Percentiles rank a stretch among this genome's conserved stretches.
Conservation (phyloP, 2,329 filamentous ascomycete species). For the Cephalotrichum gorgonifer region DNA sequence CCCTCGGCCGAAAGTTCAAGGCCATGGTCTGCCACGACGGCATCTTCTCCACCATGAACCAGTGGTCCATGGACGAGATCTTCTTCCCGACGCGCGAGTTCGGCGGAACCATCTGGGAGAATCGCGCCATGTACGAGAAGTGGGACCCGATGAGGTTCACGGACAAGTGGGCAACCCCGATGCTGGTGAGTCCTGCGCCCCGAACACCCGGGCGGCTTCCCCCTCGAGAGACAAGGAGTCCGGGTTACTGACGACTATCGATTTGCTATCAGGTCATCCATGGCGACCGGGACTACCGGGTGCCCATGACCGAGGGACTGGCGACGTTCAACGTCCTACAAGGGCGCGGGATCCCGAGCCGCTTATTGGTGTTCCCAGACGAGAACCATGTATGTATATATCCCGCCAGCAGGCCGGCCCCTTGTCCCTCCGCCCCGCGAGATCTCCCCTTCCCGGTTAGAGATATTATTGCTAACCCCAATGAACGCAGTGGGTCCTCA, state of each 20-base stretch:
- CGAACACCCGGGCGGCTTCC: not conserved
- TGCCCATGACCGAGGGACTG: constrained; percentile 76
- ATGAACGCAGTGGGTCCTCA: constrained; percentile 62
- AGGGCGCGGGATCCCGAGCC: constrained; percentile 61
- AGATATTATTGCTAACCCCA: not conserved
- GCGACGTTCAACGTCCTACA: constrained; percentile 82
- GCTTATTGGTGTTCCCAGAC: constrained; percentile 71
- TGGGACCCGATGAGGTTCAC: constrained; percentile 59
- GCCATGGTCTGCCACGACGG: constrained; percentile 84
- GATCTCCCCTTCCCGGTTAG: too few species aligned
- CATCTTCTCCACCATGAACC: constrained; percentile 61
- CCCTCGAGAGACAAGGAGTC: too few species aligned
- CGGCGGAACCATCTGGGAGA: constrained; percentile 50
- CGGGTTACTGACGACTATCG: too few species aligned
- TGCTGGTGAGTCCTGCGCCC: constrained; percentile 46
- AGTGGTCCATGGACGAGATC: constrained; percentile 57
- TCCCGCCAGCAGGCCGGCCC: too few species aligned
- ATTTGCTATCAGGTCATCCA: constrained; percentile 50
- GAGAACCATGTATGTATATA: constrained; percentile 50
- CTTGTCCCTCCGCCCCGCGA: too few species aligned
- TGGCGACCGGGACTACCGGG: constrained; percentile 78
- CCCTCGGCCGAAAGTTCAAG: constrained; percentile 74
- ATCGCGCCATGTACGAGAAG: constrained; percentile 52
- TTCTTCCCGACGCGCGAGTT: constrained; percentile 63
- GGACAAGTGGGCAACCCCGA: constrained; percentile 72